Base-by-base conservation (phyloP, 768 basidiomycete species). In the Clitopilus passeckerianus region DNA sequence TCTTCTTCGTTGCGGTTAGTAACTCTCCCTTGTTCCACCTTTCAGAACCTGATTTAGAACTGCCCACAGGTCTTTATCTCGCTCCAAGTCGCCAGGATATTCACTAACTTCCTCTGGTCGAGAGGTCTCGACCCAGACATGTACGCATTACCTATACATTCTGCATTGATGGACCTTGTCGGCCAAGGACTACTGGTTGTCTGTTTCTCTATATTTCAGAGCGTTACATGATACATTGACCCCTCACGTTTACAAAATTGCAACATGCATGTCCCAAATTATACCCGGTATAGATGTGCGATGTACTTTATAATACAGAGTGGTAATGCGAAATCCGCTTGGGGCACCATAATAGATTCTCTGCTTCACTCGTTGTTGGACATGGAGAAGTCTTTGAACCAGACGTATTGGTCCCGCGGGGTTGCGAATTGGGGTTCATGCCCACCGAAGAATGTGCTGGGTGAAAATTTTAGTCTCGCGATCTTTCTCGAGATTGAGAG, bases 141-240 rank as follows among this genome's bases (percentile, higher is more conserved):
- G 74, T 95, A 96, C 69, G 93, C 93, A 1, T 75, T 98, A n/a
- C 95, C 95, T 7, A 83, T 96, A 24, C 94, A 96, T 64, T 93
- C 91, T 10, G 91, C 94, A 0, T 68, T 93, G 44, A 88, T 95
- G 80, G 93, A 95, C 70, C 83, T 96, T 56, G 72, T 90, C 33
- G 92, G 93, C 15, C 90, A 95, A 68, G 69, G 89, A 20, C 75
- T 96, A 7, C 82, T 98, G 8, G 92, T 93, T 1, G 65, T 82
- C 0, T 90, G 89, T 68, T 92, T 90, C 64, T 81, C 86, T 69
- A 73, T 91, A 27, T 87, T 87, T 2, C 80, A 83, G 1, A 65
- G 46, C 12, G 37, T 41, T 41, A 41, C 37, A 41, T 66, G 23
- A 65, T 82, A 16, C 14, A 34, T 43, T 37, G 23, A 53, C 57